Conservation (phyloP, 352 stramenopile genomes). For the Phytopythium boreale region DNA sequence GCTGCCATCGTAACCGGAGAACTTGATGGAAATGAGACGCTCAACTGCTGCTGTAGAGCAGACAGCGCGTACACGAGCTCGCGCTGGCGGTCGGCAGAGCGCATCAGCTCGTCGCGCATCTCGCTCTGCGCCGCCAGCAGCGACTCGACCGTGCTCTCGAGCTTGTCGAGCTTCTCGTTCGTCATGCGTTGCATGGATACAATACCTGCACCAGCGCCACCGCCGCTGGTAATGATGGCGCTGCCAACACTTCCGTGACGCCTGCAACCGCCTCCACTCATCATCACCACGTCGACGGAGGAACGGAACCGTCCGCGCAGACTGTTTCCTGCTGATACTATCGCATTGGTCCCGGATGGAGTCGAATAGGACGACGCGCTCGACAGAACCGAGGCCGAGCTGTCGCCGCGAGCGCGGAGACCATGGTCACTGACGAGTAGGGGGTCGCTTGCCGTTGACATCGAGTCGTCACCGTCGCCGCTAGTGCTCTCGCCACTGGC, state of each 20-base stretch:
- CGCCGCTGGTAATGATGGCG: neutral
- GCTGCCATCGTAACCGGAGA: neutral
- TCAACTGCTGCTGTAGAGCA: conserved; percentile 12
- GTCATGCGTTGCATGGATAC: conserved; percentile 16
- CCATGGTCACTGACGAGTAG: neutral
- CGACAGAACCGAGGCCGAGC: neutral
- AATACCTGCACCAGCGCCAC: neutral
- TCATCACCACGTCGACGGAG: neutral
- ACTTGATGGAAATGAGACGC: neutral
- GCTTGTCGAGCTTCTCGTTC: conserved; percentile 40
- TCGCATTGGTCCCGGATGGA: neutral
- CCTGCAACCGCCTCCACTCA: neutral
- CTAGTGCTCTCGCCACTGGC: neutral
- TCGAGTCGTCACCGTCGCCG: neutral
- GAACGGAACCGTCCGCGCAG: neutral
- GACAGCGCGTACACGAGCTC: conserved; percentile 38
- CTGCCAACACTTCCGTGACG: neutral
- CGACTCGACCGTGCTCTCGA: conserved; percentile 40
- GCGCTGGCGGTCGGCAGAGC: conserved; percentile 25
- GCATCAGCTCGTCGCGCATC: conserved; percentile 41
- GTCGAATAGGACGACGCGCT: neutral
- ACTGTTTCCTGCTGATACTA: neutral
- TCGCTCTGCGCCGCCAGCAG: conserved; percentile 34
- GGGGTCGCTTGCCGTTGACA: neutral
- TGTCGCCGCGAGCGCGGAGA: neutral